A percentile compares a stretch with the other conserved stretches of the same genome.
These are phyloP conservation scores for Haplosporangium sp. DNA, from an alignment of 371 early-diverging fungal species.

Conservation along the genomic window DNA sequence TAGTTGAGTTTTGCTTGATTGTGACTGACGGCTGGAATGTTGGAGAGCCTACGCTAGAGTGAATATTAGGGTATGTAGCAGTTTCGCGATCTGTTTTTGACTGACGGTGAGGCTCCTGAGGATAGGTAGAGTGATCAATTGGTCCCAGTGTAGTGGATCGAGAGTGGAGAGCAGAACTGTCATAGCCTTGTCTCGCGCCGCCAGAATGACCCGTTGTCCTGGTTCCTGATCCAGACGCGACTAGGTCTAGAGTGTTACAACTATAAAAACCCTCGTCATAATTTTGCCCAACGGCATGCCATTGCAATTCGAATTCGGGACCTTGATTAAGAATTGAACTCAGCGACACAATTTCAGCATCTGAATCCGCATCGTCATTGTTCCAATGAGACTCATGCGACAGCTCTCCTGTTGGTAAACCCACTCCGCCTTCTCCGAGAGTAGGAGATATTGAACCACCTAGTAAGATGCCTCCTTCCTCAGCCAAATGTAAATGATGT, in stretches of 20 bases:
- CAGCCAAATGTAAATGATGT: constrained; percentile 10
- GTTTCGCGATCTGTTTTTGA: constrained; percentile 20
- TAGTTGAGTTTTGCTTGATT: constrained; percentile 8
- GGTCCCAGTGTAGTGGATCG: constrained; percentile 13
- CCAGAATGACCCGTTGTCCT: not conserved
- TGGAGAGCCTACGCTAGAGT: constrained; percentile 17
- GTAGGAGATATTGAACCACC: not conserved
- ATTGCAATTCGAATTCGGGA: constrained; percentile 34
- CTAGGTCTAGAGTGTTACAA: not conserved
- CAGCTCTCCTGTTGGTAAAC: not conserved
- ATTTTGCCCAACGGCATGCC: constrained; percentile 40
- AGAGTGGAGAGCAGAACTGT: constrained; percentile 3
- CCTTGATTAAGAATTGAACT: constrained; percentile 45
- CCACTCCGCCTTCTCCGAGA: not conserved
- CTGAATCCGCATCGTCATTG: constrained; percentile 14
- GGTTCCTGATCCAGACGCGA: constrained; percentile 7
- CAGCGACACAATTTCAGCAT: constrained; percentile 37
- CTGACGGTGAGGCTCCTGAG: not conserved
- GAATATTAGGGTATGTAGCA: constrained; percentile 5
- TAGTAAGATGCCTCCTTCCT: constrained; percentile 7
- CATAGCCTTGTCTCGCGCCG: constrained; percentile 2
- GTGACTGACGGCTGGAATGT: constrained; percentile 1
- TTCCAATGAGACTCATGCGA: constrained; percentile 18
- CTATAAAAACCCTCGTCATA: constrained; percentile 6
- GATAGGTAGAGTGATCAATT: not conserved